These are phyloP conservation scores for Dactylellina sp. DNA, from an alignment of 2,329 filamentous ascomycete species.

Conservation along the genomic window DNA sequence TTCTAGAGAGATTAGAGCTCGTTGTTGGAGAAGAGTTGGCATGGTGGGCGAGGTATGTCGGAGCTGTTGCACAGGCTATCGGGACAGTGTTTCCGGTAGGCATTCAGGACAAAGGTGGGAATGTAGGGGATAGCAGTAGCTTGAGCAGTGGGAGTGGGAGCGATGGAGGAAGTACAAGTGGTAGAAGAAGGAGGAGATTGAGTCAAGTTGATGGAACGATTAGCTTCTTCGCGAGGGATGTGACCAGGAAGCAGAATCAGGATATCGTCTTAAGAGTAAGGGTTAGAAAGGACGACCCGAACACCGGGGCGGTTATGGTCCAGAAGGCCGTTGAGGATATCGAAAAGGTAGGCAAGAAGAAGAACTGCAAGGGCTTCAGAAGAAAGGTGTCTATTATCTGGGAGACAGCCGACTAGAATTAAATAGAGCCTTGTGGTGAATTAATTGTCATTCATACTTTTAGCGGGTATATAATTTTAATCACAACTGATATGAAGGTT, in stretches of 20 bases:
- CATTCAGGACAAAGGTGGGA: constrained; percentile 61
- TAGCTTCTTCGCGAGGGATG: constrained; percentile 52
- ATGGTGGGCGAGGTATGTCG: constrained; percentile 76
- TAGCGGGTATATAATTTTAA: constrained; percentile 17
- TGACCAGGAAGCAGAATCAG: constrained; percentile 61
- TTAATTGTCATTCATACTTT: neutral
- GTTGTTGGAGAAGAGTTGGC: constrained; percentile 69
- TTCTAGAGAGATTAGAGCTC: constrained; percentile 68
- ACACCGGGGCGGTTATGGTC: constrained; percentile 62
- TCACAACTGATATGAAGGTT: constrained; percentile 22
- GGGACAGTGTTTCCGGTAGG: constrained; percentile 74
- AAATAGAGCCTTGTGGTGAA: neutral
- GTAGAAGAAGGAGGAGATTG: constrained; percentile 65
- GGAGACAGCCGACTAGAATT: constrained; percentile 25
- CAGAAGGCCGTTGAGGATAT: constrained; percentile 65
- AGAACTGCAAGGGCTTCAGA: constrained; percentile 67
- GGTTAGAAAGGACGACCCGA: constrained; percentile 64
- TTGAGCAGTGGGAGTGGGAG: constrained; percentile 61
- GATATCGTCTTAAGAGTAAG: constrained; percentile 66
- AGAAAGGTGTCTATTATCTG: constrained; percentile 62
- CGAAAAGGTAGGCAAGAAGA: constrained; percentile 72
- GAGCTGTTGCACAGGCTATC: constrained; percentile 71
- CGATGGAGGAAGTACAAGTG: too few relatives aligned
- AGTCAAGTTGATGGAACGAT: constrained; percentile 64
- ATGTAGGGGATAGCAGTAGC: constrained; percentile 61